Evolutionary conservation across 164 flowering plant species (phyloP).

Genomic region (Magnolia changhungtana): DNA sequence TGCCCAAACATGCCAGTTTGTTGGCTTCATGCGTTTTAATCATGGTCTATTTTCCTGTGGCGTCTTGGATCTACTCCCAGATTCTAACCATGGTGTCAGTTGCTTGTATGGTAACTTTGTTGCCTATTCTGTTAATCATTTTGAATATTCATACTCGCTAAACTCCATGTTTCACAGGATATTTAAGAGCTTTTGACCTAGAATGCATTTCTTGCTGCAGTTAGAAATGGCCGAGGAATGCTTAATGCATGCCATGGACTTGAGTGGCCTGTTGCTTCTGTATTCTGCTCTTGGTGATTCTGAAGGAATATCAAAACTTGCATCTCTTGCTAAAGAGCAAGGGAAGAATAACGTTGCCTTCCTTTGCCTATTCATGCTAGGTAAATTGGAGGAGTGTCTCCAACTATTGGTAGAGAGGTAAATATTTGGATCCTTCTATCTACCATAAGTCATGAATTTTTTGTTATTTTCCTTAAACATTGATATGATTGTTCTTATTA

Average conservation of each 20-base stretch:
- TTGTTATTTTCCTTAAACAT: neutral
- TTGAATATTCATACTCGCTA: too few relatives aligned
- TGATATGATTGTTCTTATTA: neutral
- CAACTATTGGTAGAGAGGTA: constrained; percentile 94
- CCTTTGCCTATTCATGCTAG: constrained; percentile 86
- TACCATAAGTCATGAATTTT: neutral
- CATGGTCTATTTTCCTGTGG: too few relatives aligned
- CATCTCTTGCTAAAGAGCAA: constrained; percentile 81
- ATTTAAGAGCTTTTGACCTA: too few relatives aligned
- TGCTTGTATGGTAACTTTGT: too few relatives aligned
- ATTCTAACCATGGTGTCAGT: too few relatives aligned
- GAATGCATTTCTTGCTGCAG: constrained; percentile 41
- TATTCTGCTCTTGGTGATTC: constrained; percentile 95
- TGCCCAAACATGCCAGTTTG: too few relatives aligned
- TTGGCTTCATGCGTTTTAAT: too few relatives aligned
- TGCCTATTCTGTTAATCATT: too few relatives aligned
- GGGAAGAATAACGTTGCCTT: constrained; percentile 97
- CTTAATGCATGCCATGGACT: constrained; percentile 76
- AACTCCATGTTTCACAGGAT: too few relatives aligned
- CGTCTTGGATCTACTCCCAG: too few relatives aligned
- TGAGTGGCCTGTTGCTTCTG: constrained; percentile 88
- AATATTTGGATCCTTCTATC: constrained; percentile 3
- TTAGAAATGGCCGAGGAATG: constrained; percentile 96
- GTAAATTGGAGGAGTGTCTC: constrained; percentile 90
- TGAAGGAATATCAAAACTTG: constrained; percentile 75